Evolutionary conservation across 352 stramenopile genomes (phyloP).

Genomic region (Phytopythium ostracodes): DNA sequence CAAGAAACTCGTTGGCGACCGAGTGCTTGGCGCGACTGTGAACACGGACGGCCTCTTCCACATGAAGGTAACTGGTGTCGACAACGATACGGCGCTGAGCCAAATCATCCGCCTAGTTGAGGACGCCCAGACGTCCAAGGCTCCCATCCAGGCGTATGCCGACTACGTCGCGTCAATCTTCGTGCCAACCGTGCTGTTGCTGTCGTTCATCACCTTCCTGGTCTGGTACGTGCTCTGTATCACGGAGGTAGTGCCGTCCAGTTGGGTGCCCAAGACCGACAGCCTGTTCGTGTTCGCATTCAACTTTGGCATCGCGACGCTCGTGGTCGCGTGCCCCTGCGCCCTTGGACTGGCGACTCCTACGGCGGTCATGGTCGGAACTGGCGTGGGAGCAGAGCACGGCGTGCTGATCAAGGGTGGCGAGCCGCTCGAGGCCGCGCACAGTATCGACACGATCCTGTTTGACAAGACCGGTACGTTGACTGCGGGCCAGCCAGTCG

Average conservation of each 20-base stretch:
- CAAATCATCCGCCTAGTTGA: constrained; percentile 99
- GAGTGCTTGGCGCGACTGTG: constrained; percentile 89
- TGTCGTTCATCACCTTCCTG: constrained; percentile 94
- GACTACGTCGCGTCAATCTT: constrained; percentile 96
- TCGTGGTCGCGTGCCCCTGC: constrained; percentile 99
- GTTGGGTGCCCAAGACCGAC: constrained; percentile 68
- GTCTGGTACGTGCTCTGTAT: constrained; percentile 90
- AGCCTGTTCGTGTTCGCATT: constrained; percentile 92
- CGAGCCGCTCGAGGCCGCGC: constrained; percentile 88
- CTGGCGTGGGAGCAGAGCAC: constrained; percentile 93
- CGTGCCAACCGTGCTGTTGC: constrained; percentile 91
- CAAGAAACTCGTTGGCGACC: constrained; percentile 86
- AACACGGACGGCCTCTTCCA: constrained; percentile 91
- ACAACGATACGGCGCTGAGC: constrained; percentile 91
- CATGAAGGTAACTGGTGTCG: constrained; percentile 92
- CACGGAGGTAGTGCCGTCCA: constrained; percentile 49
- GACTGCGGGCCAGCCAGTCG: constrained; percentile 88
- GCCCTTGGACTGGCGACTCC: constrained; percentile 97
- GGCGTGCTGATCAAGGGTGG: constrained; percentile 99
- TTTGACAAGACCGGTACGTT: constrained; percentile 99
- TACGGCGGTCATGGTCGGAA: constrained; percentile 98
- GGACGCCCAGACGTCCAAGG: constrained; percentile 96
- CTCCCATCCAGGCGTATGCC: constrained; percentile 97
- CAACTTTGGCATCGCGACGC: constrained; percentile 96
- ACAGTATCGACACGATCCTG: constrained; percentile 93